Percentiles rank a stretch among this genome's conserved stretches.
Evolutionary conservation across 768 basidiomycete genomes (phyloP).

Genomic region (Leccinum subgranulosum): DNA sequence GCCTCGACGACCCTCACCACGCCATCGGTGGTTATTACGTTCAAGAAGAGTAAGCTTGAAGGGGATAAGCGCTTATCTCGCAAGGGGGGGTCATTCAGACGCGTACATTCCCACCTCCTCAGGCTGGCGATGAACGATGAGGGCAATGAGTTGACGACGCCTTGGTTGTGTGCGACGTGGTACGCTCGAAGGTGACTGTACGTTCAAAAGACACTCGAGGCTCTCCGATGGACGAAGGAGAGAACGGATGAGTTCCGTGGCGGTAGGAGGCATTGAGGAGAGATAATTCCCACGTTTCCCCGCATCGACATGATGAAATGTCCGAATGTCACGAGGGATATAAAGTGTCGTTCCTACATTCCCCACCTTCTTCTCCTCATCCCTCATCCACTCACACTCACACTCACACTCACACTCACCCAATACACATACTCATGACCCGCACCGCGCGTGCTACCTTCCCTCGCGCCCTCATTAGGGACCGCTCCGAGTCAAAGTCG

Average conservation of each 20-base stretch:
- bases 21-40: background rate
- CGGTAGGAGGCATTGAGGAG: background rate
- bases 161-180: background rate
- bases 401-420: slow-evolving; percentile 7
- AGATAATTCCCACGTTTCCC: background rate
- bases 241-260: slow-evolving; percentile 12
- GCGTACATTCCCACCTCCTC: slow-evolving; percentile 49
- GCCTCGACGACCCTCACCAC: slow-evolving; percentile 8
- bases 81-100: background rate
- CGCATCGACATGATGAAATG: background rate
- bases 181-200: slow-evolving; percentile 18
- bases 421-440: slow-evolving; percentile 49
- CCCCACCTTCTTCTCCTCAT: background rate
- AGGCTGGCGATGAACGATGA: slow-evolving; percentile 45
- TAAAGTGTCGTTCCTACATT: slow-evolving; percentile 11
- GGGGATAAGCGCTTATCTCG: slow-evolving; percentile 1
- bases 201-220: slow-evolving; percentile 43
- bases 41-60: slow-evolving; percentile 20
- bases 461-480: slow-evolving; percentile 69
- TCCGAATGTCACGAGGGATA: slow-evolving; percentile 12
- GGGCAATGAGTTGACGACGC: slow-evolving; percentile 33
- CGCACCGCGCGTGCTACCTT: slow-evolving; percentile 72
- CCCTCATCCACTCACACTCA: slow-evolving; percentile 7
- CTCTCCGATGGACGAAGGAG: slow-evolving; percentile 44
- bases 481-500: slow-evolving; percentile 76